Conservation (phyloP, 805 yeast species). For the Suhomyces sp. region DNA sequence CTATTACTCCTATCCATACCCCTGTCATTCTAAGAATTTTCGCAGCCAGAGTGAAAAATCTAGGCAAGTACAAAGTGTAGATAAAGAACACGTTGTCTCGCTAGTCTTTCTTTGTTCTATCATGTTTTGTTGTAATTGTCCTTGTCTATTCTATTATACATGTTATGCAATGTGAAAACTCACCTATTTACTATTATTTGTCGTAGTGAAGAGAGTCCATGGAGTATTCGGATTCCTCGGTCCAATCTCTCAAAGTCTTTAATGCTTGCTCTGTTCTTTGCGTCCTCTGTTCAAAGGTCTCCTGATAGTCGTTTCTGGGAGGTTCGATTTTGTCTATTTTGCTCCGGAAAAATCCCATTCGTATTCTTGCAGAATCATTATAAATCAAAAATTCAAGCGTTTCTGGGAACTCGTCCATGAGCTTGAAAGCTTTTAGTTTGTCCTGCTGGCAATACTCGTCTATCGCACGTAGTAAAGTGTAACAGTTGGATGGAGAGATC, state of each 20-base stretch:
- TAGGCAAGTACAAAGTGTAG: background rate
- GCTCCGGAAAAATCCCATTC: slow-evolving; percentile 20
- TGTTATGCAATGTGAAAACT: background rate
- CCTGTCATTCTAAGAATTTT: too few species aligned
- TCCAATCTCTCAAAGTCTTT: slow-evolving; percentile 7
- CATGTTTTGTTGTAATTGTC: background rate
- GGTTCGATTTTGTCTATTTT: slow-evolving; percentile 19
- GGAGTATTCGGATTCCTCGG: background rate
- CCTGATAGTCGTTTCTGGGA: slow-evolving; percentile 15
- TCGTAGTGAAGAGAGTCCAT: background rate
- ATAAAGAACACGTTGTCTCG: too few species aligned
- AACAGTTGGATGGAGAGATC: slow-evolving; percentile 18
- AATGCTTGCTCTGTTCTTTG: slow-evolving; percentile 24
- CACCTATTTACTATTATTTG: background rate
- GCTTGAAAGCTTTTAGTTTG: slow-evolving; percentile 18
- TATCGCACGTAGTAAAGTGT: slow-evolving; percentile 15
- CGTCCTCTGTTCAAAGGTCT: slow-evolving; percentile 20
- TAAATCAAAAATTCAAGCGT: slow-evolving; percentile 29
- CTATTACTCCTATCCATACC: background rate
- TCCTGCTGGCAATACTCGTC: slow-evolving; percentile 16
- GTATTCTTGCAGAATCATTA: slow-evolving; percentile 16
- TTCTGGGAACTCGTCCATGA: slow-evolving; percentile 34
- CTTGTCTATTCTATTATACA: background rate
- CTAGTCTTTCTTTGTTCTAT: too few species aligned
- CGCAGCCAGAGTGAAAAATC: background rate